Conservation (phyloP, 2,329 filamentous ascomycete species). For the Trichoderma koningiopsis region DNA sequence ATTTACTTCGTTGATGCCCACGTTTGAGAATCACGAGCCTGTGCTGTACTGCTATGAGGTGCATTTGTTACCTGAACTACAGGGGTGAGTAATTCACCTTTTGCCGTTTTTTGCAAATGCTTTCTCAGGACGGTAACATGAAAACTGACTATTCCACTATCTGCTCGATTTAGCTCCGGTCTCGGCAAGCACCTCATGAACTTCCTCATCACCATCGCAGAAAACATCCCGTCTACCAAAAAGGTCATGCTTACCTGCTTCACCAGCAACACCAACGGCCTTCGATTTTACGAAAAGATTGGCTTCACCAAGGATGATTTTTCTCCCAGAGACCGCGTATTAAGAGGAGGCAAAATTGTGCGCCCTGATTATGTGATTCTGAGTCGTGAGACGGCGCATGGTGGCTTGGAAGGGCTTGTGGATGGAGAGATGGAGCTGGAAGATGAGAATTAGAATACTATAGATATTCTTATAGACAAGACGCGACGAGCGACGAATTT, state of each 20-base stretch:
- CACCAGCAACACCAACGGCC: slow-evolving; percentile 58
- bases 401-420: slow-evolving; percentile 1
- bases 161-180: slow-evolving; percentile 53
- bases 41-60: slow-evolving; percentile 82
- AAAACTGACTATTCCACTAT: neutral
- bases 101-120: neutral
- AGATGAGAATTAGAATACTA: neutral
- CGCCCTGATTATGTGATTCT: slow-evolving; percentile 63
- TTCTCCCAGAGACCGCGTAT: slow-evolving; percentile 55
- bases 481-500: neutral
- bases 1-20: slow-evolving; percentile 73
- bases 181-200: slow-evolving; percentile 63
- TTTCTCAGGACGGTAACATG: neutral
- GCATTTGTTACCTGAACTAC: slow-evolving; percentile 61
- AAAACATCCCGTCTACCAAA: slow-evolving; percentile 54
- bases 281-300: slow-evolving; percentile 61
- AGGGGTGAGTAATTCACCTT: slow-evolving; percentile 47
- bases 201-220: slow-evolving; percentile 55
- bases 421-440: neutral
- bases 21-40: slow-evolving; percentile 63
- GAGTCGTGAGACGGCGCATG: slow-evolving; percentile 50
- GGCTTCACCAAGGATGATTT: slow-evolving; percentile 60
- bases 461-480: neutral
- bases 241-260: slow-evolving; percentile 80
- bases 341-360: slow-evolving; percentile 57